Evolutionary conservation across 164 flowering plant species (phyloP).

Genomic region (Stephania yunnanensis): DNA sequence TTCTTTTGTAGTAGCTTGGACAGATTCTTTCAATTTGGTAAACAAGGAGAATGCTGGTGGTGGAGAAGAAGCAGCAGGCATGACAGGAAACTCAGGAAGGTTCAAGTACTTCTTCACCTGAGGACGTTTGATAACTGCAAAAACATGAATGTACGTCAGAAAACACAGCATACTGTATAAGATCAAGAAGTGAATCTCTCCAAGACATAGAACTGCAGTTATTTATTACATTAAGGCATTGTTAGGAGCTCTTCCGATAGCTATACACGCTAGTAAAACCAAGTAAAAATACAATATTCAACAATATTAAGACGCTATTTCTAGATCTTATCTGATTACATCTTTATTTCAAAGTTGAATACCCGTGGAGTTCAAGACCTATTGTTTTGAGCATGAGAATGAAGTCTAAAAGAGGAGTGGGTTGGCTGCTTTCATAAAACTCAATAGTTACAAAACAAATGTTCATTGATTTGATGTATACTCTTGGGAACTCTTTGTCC

Average conservation of each 20-base stretch:
- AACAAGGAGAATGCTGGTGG: slow-evolving; percentile 24
- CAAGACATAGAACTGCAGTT: too few relatives aligned
- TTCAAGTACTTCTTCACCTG: slow-evolving; percentile 36
- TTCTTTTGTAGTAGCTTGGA: neutral
- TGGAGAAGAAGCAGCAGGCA: slow-evolving; percentile 9
- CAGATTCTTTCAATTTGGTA: slow-evolving; percentile 20
- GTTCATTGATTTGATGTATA: neutral
- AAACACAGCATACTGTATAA: neutral
- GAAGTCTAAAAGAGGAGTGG: neutral
- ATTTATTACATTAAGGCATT: too few relatives aligned
- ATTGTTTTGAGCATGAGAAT: too few relatives aligned
- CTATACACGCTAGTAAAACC: too few relatives aligned
- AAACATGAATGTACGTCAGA: neutral
- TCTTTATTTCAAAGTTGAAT: neutral
- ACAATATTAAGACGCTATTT: too few relatives aligned
- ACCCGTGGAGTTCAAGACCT: neutral
- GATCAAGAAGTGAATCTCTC: neutral
- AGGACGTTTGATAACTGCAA: slow-evolving; percentile 38
- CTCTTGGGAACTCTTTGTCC: neutral
- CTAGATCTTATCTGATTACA: too few relatives aligned
- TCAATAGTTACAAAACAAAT: too few relatives aligned
- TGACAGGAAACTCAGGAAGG: slow-evolving; percentile 32
- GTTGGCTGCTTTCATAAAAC: neutral
- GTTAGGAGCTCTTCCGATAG: too few relatives aligned
- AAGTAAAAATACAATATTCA: too few relatives aligned